Evolutionary conservation across 164 flowering plant species (phyloP).

Genomic region (Warburgia ugandensis): DNA sequence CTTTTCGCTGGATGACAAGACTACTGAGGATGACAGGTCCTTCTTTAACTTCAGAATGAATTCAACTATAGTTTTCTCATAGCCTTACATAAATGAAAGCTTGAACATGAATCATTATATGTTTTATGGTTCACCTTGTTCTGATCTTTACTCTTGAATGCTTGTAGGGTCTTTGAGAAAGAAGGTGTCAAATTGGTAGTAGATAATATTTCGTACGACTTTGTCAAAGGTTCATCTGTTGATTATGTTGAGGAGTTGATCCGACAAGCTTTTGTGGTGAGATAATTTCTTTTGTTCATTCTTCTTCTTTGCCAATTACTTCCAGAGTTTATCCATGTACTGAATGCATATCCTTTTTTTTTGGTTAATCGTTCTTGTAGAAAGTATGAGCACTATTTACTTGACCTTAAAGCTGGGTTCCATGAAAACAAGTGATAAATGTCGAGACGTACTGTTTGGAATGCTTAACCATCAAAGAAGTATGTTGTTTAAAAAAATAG

Average conservation of each 20-base stretch:
- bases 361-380: neutral
- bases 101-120: neutral
- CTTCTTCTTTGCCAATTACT: too few species aligned
- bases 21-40: constrained; percentile 77
- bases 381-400: too few species aligned
- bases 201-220: constrained; percentile 76
- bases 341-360: neutral
- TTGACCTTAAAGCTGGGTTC: too few species aligned
- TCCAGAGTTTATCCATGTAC: too few species aligned
- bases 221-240: constrained; percentile 92
- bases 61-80: neutral
- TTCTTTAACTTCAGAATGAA: neutral
- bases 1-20: constrained; percentile 61
- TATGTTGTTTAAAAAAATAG: too few species aligned
- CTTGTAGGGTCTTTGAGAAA: constrained; percentile 65
- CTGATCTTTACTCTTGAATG: constrained; percentile 5
- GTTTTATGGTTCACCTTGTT: neutral
- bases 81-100: neutral
- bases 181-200: constrained; percentile 90
- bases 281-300: neutral
- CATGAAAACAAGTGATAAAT: too few species aligned
- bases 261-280: constrained; percentile 59
- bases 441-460: too few species aligned
- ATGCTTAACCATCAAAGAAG: too few species aligned
- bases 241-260: constrained; percentile 91